Conservation (phyloP, 352 stramenopile species). For the Phytophthora boehmeriae region DNA sequence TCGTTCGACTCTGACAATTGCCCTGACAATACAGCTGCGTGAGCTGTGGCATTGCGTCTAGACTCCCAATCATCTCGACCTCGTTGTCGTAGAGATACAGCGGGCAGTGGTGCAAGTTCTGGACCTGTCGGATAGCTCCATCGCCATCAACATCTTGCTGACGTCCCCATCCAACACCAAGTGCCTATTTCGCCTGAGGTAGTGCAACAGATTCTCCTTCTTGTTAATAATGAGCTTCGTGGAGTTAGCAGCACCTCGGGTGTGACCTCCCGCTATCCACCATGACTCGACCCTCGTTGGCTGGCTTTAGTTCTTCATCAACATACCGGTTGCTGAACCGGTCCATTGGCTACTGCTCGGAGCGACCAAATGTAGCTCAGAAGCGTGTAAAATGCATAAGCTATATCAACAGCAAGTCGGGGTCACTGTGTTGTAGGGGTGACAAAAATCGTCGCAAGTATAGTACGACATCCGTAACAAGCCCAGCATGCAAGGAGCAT, state of each 20-base stretch:
- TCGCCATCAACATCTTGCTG: conserved; percentile 28
- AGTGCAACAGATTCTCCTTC: conserved; percentile 62
- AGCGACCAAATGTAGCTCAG: no score
- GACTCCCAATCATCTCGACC: conserved; percentile 56
- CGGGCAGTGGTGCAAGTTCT: conserved; percentile 67
- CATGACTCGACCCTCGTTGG: conserved; percentile 4
- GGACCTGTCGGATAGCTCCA: conserved; percentile 44
- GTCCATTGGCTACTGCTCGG: neutral
- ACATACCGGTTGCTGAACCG: conserved; percentile 15
- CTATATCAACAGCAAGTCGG: no score
- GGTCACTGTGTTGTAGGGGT: no score
- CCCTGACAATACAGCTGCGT: conserved; percentile 79
- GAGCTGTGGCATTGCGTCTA: conserved; percentile 55
- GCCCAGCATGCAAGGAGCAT: no score
- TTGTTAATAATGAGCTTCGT: conserved; percentile 77
- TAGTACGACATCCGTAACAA: no score
- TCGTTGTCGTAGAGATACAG: conserved; percentile 86
- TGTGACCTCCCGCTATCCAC: conserved; percentile 52
- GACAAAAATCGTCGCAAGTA: no score
- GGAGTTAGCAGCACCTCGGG: conserved; percentile 60
- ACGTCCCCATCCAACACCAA: conserved; percentile 61
- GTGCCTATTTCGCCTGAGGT: conserved; percentile 77
- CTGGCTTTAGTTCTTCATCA: neutral
- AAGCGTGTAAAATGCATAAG: conserved; percentile 5
- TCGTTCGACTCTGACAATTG: conserved; percentile 61